A percentile compares a stretch with the other conserved stretches of the same genome.
Conservation (phyloP, 108 stramenopile genomes). For the Skeletonema grethae region DNA sequence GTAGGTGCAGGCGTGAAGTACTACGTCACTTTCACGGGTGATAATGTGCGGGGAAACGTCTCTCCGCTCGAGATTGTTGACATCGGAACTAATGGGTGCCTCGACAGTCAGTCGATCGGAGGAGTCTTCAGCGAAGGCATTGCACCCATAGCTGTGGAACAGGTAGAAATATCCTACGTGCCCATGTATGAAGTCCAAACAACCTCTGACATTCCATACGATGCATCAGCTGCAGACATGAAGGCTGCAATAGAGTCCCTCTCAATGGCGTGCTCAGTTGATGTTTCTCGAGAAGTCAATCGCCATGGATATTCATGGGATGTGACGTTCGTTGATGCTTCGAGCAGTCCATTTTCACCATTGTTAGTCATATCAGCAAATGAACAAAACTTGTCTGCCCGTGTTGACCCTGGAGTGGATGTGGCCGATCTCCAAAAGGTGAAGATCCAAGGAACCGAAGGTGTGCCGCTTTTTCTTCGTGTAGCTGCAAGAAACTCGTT, state of each 20-base stretch:
- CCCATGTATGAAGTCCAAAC: slow-evolving; percentile 81
- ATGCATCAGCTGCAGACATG: slow-evolving; percentile 66
- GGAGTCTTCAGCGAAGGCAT: slow-evolving; percentile 33
- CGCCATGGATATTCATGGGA: slow-evolving; percentile 69
- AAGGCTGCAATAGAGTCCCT: slow-evolving; percentile 73
- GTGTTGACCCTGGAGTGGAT: slow-evolving; percentile 45
- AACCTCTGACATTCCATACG: slow-evolving; percentile 63
- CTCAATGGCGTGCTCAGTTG: slow-evolving; percentile 61
- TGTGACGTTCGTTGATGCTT: slow-evolving; percentile 49
- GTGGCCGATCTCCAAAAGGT: slow-evolving; percentile 54
- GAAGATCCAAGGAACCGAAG: slow-evolving; percentile 21
- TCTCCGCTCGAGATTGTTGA: slow-evolving; percentile 58
- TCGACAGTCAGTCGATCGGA: slow-evolving; percentile 40
- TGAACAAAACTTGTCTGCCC: slow-evolving; percentile 43
- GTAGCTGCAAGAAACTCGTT: slow-evolving; percentile 65
- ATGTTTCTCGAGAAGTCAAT: slow-evolving; percentile 54
- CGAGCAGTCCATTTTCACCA: slow-evolving; percentile 19
- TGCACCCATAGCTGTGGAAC: slow-evolving; percentile 33
- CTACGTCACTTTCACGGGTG: slow-evolving; percentile 69
- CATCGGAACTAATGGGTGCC: slow-evolving; percentile 53
- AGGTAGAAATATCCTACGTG: slow-evolving; percentile 44
- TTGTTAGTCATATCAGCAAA: slow-evolving; percentile 48
- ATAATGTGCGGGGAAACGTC: slow-evolving; percentile 72
- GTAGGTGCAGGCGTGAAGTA: slow-evolving; percentile 51
- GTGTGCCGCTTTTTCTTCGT: slow-evolving; percentile 56